Evolutionary conservation across 148 eudicot genomes (phyloP).

Genomic region (Hydrangea macrophylla): DNA sequence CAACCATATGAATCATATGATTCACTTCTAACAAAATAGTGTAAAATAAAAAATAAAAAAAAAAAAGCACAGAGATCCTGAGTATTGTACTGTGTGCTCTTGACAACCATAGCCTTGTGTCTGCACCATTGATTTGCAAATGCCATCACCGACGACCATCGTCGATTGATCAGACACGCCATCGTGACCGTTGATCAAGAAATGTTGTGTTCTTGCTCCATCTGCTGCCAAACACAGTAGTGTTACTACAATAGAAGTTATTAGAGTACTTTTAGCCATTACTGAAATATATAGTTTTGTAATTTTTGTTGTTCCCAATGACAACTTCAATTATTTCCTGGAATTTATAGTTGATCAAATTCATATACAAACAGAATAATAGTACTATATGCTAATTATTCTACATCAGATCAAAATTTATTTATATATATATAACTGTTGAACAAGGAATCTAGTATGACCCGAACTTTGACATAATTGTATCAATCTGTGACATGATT

Average conservation of each 20-base stretch:
- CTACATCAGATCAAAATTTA: no score
- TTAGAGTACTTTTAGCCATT: neutral
- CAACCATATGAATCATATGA: neutral
- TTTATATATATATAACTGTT: neutral
- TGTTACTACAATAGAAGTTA: conserved; percentile 18
- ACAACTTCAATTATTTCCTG: neutral
- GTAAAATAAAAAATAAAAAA: neutral
- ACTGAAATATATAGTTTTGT: conserved; percentile 6
- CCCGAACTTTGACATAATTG: neutral
- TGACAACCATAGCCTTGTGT: conserved; percentile 39
- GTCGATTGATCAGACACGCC: neutral
- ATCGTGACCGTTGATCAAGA: neutral
- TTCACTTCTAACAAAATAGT: neutral
- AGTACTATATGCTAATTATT: no score
- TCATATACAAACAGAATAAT: neutral
- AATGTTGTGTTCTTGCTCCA: conserved; percentile 30
- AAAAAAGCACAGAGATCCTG: neutral
- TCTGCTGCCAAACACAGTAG: conserved; percentile 22
- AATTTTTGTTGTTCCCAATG: neutral
- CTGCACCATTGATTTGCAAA: conserved; percentile 42
- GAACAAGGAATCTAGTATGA: neutral
- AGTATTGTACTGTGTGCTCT: conserved; percentile 43
- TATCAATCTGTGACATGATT: no score
- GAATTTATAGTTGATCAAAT: conserved; percentile 13
- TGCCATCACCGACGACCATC: conserved; percentile 19